Evolutionary conservation across 331 rosid genomes (phyloP), one percentile per base, ranked within the genome.

Genomic region (Acacia pycnantha): DNA sequence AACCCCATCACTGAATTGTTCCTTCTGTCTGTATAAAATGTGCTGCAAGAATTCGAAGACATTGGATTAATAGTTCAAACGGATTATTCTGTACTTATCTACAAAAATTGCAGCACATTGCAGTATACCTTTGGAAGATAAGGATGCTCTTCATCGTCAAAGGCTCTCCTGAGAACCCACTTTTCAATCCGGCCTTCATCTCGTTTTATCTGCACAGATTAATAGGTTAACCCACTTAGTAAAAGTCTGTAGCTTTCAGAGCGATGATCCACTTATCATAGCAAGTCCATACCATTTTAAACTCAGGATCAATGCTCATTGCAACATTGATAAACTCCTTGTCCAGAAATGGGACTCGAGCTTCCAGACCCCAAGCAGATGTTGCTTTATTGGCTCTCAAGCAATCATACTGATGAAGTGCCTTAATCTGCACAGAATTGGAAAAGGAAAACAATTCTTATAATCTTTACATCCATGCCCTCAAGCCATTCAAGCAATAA

Each of bases 351-450:
- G 99, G 99, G 61, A 95, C 99, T 46, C 98, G 77, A 12, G 97
- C 98, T 90, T 95, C 99, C 75, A 95, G 70, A 6, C 99, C 99
- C 99, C 99, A 93, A 24, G 99, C 99, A 79, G 89, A 93, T 37
- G 97, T 90, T 18, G 99, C 78, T 77, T 95, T 95, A 84, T 95
- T 95, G 11, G 99, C 99, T 84, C 99, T 75, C 82, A 86, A 74
- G 83, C 99, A 95, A 80, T 95, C 99, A 62, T 93, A 95, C 83
- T 85, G 86, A 83, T 95, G 91, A 21, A 95, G 92, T 78, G 97
- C 99, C 87, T 95, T 95, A 71, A 95, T 87, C 99, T 95, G 90
- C 87, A 89, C 16, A 47, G 29, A 64, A 11, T 61, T 35, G 5
- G 15, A 40, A 69, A 37, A 19, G 11, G 13, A 69, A 69, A 65